Evolutionary conservation across 768 basidiomycete species (phyloP).

Genomic region (Vishniacozyma victoriae): DNA sequence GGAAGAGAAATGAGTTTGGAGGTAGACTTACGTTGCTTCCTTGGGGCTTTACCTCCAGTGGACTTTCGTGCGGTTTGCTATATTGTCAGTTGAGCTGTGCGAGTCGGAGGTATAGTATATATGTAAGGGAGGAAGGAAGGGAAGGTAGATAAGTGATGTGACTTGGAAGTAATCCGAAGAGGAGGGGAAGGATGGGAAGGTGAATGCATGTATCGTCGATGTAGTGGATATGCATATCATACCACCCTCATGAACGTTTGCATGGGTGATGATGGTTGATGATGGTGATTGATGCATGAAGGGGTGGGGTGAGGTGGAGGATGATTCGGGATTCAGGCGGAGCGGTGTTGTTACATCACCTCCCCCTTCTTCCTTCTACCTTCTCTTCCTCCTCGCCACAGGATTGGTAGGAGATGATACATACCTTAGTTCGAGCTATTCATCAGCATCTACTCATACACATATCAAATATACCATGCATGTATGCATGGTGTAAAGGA

Average conservation of each 20-base stretch:
- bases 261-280: neutral
- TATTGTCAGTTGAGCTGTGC: neutral
- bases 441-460: too few relatives aligned
- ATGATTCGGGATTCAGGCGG: neutral
- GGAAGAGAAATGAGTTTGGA: constrained; percentile 1
- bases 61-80: constrained; percentile 97
- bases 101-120: neutral
- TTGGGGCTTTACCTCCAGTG: constrained; percentile 68
- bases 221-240: neutral
- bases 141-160: neutral
- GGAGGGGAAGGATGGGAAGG: neutral
- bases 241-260: neutral
- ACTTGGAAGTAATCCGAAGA: neutral
- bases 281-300: neutral
- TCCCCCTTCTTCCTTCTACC: neutral
- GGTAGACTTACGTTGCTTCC: constrained; percentile 34
- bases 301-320: neutral
- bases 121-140: neutral
- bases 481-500: neutral
- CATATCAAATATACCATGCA: too few relatives aligned
- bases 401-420: neutral
- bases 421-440: neutral
- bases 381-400: neutral
- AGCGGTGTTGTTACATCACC: neutral
- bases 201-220: neutral